phyloP scores from a whole-genome alignment of 2,329 filamentous ascomycete genomes.

The Apiospora hydei region DNA sequence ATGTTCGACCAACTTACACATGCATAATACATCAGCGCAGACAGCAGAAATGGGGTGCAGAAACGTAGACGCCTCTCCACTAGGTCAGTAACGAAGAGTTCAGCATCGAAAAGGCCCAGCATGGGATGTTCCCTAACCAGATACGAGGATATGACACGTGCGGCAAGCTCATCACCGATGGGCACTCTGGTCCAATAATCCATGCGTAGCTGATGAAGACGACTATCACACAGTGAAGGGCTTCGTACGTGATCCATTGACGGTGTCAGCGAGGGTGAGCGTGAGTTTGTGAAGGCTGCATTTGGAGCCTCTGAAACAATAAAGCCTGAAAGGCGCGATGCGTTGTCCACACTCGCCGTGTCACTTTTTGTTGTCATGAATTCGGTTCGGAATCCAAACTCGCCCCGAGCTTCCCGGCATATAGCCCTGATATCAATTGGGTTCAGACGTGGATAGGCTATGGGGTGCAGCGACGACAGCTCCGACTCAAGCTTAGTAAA shows the following conservation, averaged over 20 bases:
- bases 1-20: slow-evolving; percentile 29
- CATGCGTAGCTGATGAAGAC: slow-evolving; percentile 27
- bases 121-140: slow-evolving; percentile 30
- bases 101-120: slow-evolving; percentile 32
- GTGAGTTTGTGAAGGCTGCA: background rate
- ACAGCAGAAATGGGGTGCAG: slow-evolving; percentile 32
- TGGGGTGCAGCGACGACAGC: slow-evolving; percentile 15
- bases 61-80: slow-evolving; percentile 28
- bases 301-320: background rate
- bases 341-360: background rate
- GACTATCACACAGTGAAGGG: slow-evolving; percentile 25
- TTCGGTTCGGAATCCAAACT: background rate
- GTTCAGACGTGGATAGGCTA: background rate
- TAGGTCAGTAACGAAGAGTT: slow-evolving; percentile 33
- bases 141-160: slow-evolving; percentile 30
- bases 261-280: background rate
- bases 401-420: background rate
- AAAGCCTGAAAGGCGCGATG: background rate
- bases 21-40: slow-evolving; percentile 30
- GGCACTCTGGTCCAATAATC: slow-evolving; percentile 28
- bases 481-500: slow-evolving; percentile 7
- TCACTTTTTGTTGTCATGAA: background rate
- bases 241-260: background rate
- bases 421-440: slow-evolving; percentile 16
- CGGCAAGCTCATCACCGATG: slow-evolving; percentile 27